phyloP scores from a whole-genome alignment of 2,329 filamentous ascomycete species.

The Metarhizium album region DNA sequence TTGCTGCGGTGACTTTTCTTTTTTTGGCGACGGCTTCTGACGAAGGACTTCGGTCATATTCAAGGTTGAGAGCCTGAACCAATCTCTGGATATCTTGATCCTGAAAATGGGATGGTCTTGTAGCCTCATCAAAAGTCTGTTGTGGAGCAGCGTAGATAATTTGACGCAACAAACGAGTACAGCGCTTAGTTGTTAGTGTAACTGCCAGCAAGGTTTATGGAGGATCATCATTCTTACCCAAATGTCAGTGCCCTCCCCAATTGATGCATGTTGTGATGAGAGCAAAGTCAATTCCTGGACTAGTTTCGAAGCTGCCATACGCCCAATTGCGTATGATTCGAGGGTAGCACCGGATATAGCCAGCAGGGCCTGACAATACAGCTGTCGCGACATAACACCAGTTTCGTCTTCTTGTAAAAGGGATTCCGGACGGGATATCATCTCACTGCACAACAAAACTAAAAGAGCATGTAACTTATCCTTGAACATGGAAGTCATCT shows the following conservation, averaged over 20 bases:
- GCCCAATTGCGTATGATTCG: constrained; percentile 22
- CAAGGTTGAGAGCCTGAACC: constrained; percentile 19
- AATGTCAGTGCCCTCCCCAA: constrained; percentile 27
- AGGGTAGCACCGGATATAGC: constrained; percentile 26
- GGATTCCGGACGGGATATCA: constrained; percentile 22
- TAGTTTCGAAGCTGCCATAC: constrained; percentile 32
- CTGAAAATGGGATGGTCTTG: constrained; percentile 19
- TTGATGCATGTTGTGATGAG: constrained; percentile 18
- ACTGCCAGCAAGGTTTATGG: not conserved
- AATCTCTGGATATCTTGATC: constrained; percentile 17
- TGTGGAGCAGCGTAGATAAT: constrained; percentile 11
- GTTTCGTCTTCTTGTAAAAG: constrained; percentile 18
- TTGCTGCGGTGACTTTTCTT: constrained; percentile 15
- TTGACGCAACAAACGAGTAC: constrained; percentile 18
- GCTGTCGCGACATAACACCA: constrained; percentile 19
- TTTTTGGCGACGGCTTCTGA: constrained; percentile 15
- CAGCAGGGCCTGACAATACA: constrained; percentile 28
- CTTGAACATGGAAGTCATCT: constrained; percentile 12
- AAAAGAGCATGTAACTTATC: constrained; percentile 29
- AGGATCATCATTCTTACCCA: constrained; percentile 21
- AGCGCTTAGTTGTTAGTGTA: constrained; percentile 19
- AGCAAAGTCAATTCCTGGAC: constrained; percentile 30
- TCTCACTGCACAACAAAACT: constrained; percentile 31
- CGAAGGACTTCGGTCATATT: constrained; percentile 11
- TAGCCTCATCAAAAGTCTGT: constrained; percentile 13